Conservation (phyloP, 169 alveolate genomes). For the Theileria parva region DNA sequence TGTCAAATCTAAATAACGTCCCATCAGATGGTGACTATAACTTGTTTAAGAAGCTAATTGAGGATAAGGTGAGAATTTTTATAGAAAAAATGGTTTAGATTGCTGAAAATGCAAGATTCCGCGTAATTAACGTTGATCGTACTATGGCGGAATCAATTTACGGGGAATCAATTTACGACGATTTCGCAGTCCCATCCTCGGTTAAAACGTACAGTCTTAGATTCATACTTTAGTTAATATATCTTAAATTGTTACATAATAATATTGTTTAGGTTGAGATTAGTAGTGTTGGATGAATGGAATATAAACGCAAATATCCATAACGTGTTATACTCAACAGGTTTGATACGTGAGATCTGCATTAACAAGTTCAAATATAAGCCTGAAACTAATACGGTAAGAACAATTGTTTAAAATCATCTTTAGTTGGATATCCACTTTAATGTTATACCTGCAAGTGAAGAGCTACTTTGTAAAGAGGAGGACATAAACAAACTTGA, state of each 20-base stretch:
- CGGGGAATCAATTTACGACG: conserved; percentile 78
- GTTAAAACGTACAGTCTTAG: conserved; percentile 50
- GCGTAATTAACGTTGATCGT: conserved; percentile 64
- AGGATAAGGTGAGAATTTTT: conserved; percentile 31
- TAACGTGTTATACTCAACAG: conserved; percentile 60
- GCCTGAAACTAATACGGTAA: conserved; percentile 31
- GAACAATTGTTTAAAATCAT: background rate
- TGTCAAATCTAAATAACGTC: conserved; percentile 32
- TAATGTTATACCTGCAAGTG: conserved; percentile 37
- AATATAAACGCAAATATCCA: conserved; percentile 33
- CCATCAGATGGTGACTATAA: conserved; percentile 54
- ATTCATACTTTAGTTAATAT: conserved; percentile 39
- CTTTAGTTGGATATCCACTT: conserved; percentile 19
- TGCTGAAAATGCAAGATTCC: conserved; percentile 65
- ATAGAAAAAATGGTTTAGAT: conserved; percentile 34
- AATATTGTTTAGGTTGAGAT: conserved; percentile 38
- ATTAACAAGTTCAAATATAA: conserved; percentile 55
- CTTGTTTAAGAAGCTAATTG: conserved; percentile 47
- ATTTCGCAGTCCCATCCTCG: conserved; percentile 60
- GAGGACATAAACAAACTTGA: conserved; percentile 39
- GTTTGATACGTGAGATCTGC: conserved; percentile 49
- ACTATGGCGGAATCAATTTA: conserved; percentile 71
- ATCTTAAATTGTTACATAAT: conserved; percentile 40
- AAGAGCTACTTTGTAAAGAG: conserved; percentile 47
- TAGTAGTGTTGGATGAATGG: conserved; percentile 65